Conservation (phyloP, 306 rosid species). For the Senna siamea region DNA sequence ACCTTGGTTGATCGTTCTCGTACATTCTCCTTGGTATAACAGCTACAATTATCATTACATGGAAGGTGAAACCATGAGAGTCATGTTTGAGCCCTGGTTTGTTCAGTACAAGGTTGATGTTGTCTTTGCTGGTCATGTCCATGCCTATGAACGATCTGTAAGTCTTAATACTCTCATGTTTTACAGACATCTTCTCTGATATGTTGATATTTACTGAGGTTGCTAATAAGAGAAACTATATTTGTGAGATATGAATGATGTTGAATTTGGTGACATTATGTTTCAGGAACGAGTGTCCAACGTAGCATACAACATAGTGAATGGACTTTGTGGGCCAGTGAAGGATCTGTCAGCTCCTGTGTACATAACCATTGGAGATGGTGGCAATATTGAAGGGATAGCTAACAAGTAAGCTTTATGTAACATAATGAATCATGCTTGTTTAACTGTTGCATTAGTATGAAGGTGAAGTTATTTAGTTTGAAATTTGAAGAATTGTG, state of each 20-base stretch:
- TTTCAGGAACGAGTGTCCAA: constrained; percentile 84
- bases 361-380: constrained; percentile 89
- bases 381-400: constrained; percentile 89
- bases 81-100: constrained; percentile 74
- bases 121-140: constrained; percentile 89
- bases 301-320: constrained; percentile 63
- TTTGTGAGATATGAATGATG: neutral
- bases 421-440: neutral
- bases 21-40: constrained; percentile 78
- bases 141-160: constrained; percentile 92
- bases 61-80: constrained; percentile 98
- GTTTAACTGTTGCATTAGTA: too few species aligned
- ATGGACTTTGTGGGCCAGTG: constrained; percentile 70
- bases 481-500: neutral
- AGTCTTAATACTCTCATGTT: constrained; percentile 30
- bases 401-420: constrained; percentile 66
- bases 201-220: too few species aligned
- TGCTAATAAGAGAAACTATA: too few species aligned
- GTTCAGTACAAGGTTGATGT: constrained; percentile 76
- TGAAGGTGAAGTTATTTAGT: neutral
- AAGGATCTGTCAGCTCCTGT: constrained; percentile 83
- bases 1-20: constrained; percentile 85
- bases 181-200: neutral
- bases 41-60: constrained; percentile 77
- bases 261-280: neutral